phyloP scores from a whole-genome alignment of 495 filamentous ascomycete species.

The Xylaria sp. region DNA sequence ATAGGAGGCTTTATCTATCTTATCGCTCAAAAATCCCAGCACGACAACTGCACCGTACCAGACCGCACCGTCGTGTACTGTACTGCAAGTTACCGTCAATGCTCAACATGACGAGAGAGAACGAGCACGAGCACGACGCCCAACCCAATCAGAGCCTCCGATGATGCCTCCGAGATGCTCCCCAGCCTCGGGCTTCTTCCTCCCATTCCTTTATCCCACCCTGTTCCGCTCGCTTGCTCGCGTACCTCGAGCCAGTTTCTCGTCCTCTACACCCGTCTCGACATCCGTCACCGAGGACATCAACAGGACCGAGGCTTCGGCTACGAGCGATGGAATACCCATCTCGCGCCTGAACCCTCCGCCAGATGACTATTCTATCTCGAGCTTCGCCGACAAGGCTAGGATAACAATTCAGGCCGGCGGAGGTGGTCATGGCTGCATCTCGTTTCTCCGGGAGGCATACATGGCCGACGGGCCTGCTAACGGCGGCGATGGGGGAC shows the following conservation, averaged over 20 bases:
- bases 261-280: conserved; percentile 33
- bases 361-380: conserved; percentile 80
- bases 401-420: conserved; percentile 77
- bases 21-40: conserved; percentile 14
- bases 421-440: conserved; percentile 85
- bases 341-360: conserved; percentile 74
- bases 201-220: conserved; percentile 72
- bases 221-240: conserved; percentile 49
- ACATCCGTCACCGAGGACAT: conserved; percentile 37
- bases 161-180: conserved; percentile 58
- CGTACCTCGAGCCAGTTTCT: conserved; percentile 35
- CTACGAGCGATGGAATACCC: conserved; percentile 42
- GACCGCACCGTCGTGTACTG: background rate
- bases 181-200: conserved; percentile 52
- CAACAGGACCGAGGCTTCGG: conserved; percentile 40
- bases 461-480: conserved; percentile 86
- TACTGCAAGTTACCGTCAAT: background rate
- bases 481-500: conserved; percentile 96
- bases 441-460: conserved; percentile 90
- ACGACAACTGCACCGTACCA: background rate
- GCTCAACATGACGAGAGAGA: background rate
- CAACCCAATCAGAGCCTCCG: conserved; percentile 20
- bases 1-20: conserved; percentile 13
- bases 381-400: conserved; percentile 87
- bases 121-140: background rate